These are phyloP conservation scores for Ophiosphaerella narmari DNA, from an alignment of 2,329 filamentous ascomycete species.

Conservation along the genomic window DNA sequence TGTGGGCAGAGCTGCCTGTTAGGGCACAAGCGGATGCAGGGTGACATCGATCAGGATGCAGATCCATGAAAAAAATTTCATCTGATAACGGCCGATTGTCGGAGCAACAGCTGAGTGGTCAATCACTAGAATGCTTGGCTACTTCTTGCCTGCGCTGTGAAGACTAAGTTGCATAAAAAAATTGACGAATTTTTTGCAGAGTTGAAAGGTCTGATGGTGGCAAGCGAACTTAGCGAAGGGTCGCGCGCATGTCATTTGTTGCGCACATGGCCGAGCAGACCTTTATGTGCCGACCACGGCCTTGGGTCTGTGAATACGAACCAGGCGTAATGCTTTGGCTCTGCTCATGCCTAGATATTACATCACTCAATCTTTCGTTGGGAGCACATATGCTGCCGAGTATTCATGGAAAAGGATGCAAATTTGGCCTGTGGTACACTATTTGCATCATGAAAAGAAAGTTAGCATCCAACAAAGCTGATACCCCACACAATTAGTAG, in stretches of 20 bases:
- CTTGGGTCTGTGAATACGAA: background rate
- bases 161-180: conserved; percentile 11
- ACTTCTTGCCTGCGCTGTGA: conserved; percentile 5
- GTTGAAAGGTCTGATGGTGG: conserved; percentile 12
- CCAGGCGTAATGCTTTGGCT: too few relatives aligned
- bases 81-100: conserved; percentile 41
- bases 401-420: too few relatives aligned
- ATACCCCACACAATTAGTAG: too few relatives aligned
- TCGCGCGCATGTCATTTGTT: conserved; percentile 8
- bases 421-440: too few relatives aligned
- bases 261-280: conserved; percentile 3
- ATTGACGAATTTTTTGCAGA: conserved; percentile 5
- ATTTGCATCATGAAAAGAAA: too few relatives aligned
- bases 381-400: too few relatives aligned
- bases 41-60: conserved; percentile 21
- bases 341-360: too few relatives aligned
- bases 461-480: too few relatives aligned
- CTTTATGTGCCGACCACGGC: conserved; percentile 12
- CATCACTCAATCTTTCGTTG: too few relatives aligned
- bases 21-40: conserved; percentile 22
- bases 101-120: conserved; percentile 9
- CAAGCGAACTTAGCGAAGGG: background rate
- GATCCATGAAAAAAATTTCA: conserved; percentile 12
- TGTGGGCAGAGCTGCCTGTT: conserved; percentile 23
- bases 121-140: conserved; percentile 4